These are phyloP conservation scores for Cladophialophora yegresii DNA, from an alignment of 2,329 filamentous ascomycete species.

Conservation along the genomic window DNA sequence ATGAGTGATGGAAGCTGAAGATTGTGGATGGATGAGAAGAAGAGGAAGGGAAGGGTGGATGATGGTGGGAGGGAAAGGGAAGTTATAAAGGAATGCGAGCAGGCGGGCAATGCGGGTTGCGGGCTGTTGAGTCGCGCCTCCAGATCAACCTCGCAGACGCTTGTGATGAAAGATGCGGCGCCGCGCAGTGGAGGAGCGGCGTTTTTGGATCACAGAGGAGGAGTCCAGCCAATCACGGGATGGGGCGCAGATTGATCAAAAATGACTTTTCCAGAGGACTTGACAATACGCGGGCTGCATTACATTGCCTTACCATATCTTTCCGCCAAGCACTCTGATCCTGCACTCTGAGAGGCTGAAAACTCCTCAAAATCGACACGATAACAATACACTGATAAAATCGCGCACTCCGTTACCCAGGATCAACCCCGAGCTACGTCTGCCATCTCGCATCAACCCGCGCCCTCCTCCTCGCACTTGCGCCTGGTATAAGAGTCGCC, in stretches of 20 bases:
- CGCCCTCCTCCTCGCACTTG: slow-evolving; percentile 41
- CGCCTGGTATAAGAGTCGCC: slow-evolving; percentile 50
- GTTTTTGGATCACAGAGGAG: slow-evolving; percentile 25
- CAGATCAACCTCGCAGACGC: slow-evolving; percentile 49
- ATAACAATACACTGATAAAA: slow-evolving; percentile 33
- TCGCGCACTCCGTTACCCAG: slow-evolving; percentile 31
- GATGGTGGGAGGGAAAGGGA: slow-evolving; percentile 41
- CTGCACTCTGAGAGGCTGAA: slow-evolving; percentile 29
- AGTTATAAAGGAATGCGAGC: slow-evolving; percentile 48
- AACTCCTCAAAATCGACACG: slow-evolving; percentile 34
- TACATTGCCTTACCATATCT: slow-evolving; percentile 28
- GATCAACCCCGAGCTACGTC: slow-evolving; percentile 28
- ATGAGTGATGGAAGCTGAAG: slow-evolving; percentile 37
- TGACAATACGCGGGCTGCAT: slow-evolving; percentile 29
- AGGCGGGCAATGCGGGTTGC: slow-evolving; percentile 47
- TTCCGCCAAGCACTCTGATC: slow-evolving; percentile 31
- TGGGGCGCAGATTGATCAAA: slow-evolving; percentile 30
- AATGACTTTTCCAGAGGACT: slow-evolving; percentile 36
- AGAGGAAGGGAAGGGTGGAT: slow-evolving; percentile 38
- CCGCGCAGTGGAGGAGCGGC: slow-evolving; percentile 5
- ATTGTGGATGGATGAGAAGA: slow-evolving; percentile 39
- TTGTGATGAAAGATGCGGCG: slow-evolving; percentile 19
- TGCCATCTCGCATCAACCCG: slow-evolving; percentile 48
- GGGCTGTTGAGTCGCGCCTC: slow-evolving; percentile 40
- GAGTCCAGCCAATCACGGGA: slow-evolving; percentile 36